Percentiles rank a stretch among this genome's conserved stretches.
phyloP scores from a whole-genome alignment of 1,284 basidiomycete genomes.

The Cystobasidiaceae sp. region DNA sequence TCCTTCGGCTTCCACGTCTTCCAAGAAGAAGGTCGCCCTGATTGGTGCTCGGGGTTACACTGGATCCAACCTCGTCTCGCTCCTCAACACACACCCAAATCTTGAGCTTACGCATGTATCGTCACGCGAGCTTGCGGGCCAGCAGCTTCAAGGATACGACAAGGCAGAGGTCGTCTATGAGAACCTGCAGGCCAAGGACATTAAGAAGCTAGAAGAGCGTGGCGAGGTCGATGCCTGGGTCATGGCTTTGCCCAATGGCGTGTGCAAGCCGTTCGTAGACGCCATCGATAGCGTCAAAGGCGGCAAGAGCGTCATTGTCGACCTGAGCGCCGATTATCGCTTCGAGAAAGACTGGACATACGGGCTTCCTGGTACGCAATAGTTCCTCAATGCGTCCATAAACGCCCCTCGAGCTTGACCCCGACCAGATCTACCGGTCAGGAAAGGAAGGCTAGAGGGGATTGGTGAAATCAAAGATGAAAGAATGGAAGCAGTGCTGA shows the following conservation, averaged over 20 bases:
- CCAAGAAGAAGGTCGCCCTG: conserved; percentile 74
- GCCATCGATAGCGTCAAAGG: conserved; percentile 74
- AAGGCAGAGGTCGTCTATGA: conserved; percentile 71
- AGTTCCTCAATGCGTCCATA: conserved; percentile 44
- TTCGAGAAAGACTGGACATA: conserved; percentile 96
- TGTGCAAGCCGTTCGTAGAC: conserved; percentile 95
- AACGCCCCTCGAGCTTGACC: no score
- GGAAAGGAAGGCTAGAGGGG: background rate
- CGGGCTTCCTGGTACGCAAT: conserved; percentile 89
- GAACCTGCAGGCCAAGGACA: conserved; percentile 69
- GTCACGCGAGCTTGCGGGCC: conserved; percentile 86
- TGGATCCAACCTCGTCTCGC: conserved; percentile 79
- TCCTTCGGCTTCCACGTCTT: conserved; percentile 14
- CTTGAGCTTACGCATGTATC: conserved; percentile 90
- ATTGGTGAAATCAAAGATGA: background rate
- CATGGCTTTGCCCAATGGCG: conserved; percentile 95
- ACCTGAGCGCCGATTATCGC: conserved; percentile 89
- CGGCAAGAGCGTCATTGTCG: conserved; percentile 72
- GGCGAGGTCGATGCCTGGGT: conserved; percentile 93
- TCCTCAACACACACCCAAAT: conserved; percentile 79
- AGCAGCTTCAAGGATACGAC: conserved; percentile 72
- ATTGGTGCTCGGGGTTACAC: conserved; percentile 96
- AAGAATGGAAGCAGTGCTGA: conserved; percentile 37
- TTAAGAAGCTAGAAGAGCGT: conserved; percentile 77
- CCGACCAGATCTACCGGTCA: no score